Evolutionary conservation across 2,329 filamentous ascomycete genomes (phyloP).

Genomic region (Trichoderma hamatum): DNA sequence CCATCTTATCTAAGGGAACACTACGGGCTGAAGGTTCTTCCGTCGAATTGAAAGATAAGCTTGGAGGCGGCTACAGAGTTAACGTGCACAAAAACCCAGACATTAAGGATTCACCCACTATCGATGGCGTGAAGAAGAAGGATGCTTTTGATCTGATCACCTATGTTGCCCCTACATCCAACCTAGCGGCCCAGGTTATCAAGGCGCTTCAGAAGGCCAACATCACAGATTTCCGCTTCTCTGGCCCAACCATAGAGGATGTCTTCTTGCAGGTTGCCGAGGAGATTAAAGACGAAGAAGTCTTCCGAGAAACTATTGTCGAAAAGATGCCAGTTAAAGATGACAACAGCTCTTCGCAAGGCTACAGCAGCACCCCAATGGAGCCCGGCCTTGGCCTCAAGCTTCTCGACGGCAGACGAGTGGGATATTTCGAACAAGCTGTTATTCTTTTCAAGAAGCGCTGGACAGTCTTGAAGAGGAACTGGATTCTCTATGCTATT

Average conservation of each 20-base stretch:
- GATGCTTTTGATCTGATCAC: slow-evolving; percentile 70
- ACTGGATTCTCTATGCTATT: slow-evolving; percentile 74
- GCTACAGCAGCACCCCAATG: slow-evolving; percentile 27
- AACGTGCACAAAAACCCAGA: slow-evolving; percentile 66
- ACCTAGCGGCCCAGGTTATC: slow-evolving; percentile 72
- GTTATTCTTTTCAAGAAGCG: slow-evolving; percentile 78
- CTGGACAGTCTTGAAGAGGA: slow-evolving; percentile 73
- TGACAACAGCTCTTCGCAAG: slow-evolving; percentile 31
- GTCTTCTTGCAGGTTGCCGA: slow-evolving; percentile 87
- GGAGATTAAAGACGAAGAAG: slow-evolving; percentile 65
- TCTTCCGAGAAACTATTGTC: slow-evolving; percentile 30
- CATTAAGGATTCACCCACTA: slow-evolving; percentile 50
- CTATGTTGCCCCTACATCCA: slow-evolving; percentile 71
- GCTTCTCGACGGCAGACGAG: slow-evolving; percentile 68
- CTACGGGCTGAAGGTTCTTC: slow-evolving; percentile 82
- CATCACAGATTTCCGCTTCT: slow-evolving; percentile 79
- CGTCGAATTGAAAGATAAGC: slow-evolving; percentile 78
- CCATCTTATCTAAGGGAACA: slow-evolving; percentile 81
- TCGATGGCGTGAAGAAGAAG: slow-evolving; percentile 61
- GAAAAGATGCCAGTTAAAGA: slow-evolving; percentile 35
- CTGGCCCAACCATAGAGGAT: slow-evolving; percentile 88
- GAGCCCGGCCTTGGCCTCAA: slow-evolving; percentile 47
- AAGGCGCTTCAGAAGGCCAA: slow-evolving; percentile 66
- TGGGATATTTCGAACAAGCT: slow-evolving; percentile 71
- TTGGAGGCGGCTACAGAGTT: slow-evolving; percentile 84